A percentile compares a stretch with the other conserved stretches of the same genome.
Conservation (phyloP, 108 stramenopile species). For the Aurantiochytrium sp. region DNA sequence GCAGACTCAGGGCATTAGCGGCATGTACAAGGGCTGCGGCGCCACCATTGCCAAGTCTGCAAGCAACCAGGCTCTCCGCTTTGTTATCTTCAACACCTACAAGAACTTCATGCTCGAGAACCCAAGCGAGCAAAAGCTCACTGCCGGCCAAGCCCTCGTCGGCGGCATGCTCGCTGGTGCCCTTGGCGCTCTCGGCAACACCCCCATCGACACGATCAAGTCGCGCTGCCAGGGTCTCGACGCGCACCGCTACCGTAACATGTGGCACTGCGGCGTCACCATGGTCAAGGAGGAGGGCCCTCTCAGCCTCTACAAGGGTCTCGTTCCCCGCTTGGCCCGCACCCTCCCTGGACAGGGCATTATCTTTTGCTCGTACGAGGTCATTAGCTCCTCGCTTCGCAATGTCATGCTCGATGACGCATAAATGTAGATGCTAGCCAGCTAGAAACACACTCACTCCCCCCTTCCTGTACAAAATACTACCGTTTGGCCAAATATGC, state of each 20-base stretch:
- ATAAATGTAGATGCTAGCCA: neutral
- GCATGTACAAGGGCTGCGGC: slow-evolving; percentile 80
- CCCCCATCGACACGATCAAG: slow-evolving; percentile 95
- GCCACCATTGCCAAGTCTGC: slow-evolving; percentile 94
- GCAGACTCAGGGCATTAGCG: slow-evolving; percentile 68
- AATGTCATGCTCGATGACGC: neutral
- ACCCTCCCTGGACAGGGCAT: slow-evolving; percentile 24
- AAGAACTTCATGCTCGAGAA: slow-evolving; percentile 65
- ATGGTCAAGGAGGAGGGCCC: slow-evolving; percentile 76
- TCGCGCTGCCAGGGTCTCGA: slow-evolving; percentile 91
- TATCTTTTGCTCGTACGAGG: slow-evolving; percentile 18
- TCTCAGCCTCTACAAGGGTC: slow-evolving; percentile 77
- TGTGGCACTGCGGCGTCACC: slow-evolving; percentile 81
- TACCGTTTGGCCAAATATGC: too few relatives aligned
- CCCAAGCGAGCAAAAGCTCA: neutral
- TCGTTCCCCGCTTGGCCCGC: slow-evolving; percentile 61
- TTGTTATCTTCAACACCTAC: slow-evolving; percentile 96
- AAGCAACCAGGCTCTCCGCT: slow-evolving; percentile 90
- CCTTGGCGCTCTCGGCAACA: slow-evolving; percentile 88
- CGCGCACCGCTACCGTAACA: slow-evolving; percentile 65
- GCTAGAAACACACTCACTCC: too few relatives aligned
- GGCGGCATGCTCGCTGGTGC: slow-evolving; percentile 94
- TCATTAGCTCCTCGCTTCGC: slow-evolving; percentile 10
- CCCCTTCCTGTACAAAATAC: too few relatives aligned
- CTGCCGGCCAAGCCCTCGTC: slow-evolving; percentile 60